Evolutionary conservation across 2,329 filamentous ascomycete species (phyloP).

Genomic region (Alternaria novae-zelandiae): DNA sequence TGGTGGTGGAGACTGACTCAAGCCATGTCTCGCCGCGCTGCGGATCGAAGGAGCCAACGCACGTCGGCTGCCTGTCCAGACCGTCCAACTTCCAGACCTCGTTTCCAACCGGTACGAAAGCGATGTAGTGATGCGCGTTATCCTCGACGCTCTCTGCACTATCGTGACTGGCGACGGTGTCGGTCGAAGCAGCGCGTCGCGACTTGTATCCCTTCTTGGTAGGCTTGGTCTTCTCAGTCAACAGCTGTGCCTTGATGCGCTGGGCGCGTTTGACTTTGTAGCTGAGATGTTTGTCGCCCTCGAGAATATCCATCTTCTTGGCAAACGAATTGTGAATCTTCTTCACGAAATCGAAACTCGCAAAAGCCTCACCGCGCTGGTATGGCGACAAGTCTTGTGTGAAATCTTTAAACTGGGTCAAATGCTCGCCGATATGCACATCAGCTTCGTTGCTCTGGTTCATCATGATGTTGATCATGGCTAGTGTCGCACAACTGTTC

Average conservation of each 20-base stretch:
- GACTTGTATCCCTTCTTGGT: conserved; percentile 52
- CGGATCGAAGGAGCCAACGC: conserved; percentile 56
- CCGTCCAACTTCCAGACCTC: conserved; percentile 90
- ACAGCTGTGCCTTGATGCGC: conserved; percentile 21
- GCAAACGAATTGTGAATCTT: conserved; percentile 88
- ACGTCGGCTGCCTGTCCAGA: conserved; percentile 72
- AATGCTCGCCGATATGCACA: conserved; percentile 67
- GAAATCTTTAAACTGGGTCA: conserved; percentile 74
- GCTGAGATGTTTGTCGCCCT: conserved; percentile 75
- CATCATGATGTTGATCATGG: conserved; percentile 91
- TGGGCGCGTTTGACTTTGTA: conserved; percentile 58
- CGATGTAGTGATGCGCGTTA: conserved; percentile 85
- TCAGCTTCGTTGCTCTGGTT: conserved; percentile 67
- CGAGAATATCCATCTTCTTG: conserved; percentile 64
- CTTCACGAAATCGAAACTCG: conserved; percentile 77
- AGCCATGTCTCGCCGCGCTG: conserved; percentile 66
- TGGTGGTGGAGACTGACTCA: conserved; percentile 65
- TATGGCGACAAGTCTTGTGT: conserved; percentile 73
- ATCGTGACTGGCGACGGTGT: conserved; percentile 41
- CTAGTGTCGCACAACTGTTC: conserved; percentile 91
- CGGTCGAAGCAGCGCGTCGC: conserved; percentile 37
- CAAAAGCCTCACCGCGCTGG: conserved; percentile 76
- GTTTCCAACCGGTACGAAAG: conserved; percentile 78
- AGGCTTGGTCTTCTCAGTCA: conserved; percentile 16
- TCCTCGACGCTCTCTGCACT: conserved; percentile 60